Conservation (phyloP, 768 basidiomycete genomes). For the Pleurotus ostreatus region DNA sequence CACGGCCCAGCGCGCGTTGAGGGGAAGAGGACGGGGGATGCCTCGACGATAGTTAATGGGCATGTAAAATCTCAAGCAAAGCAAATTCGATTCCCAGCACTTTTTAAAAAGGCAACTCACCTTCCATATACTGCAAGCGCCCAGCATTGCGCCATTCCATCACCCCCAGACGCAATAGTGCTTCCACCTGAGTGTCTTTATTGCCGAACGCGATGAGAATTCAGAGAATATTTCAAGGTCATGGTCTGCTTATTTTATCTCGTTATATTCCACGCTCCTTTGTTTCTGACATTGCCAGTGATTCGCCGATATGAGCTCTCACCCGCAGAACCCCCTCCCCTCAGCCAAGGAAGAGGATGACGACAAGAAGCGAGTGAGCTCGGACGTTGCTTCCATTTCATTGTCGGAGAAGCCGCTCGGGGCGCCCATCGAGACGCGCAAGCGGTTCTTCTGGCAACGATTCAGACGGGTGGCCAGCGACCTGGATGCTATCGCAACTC, state of each 20-base stretch:
- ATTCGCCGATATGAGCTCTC: background rate
- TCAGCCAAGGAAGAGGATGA: conserved; percentile 1
- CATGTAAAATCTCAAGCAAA: no score
- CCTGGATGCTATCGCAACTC: conserved; percentile 53
- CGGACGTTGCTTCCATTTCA: background rate
- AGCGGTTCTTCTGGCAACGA: conserved; percentile 26
- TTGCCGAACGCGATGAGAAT: no score
- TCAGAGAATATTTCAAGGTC: no score
- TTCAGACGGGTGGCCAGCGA: conserved; percentile 23
- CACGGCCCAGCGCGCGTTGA: conserved; percentile 78
- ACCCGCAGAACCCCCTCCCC: background rate
- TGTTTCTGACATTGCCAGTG: background rate
- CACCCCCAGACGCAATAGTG: background rate
- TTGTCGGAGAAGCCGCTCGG: conserved; percentile 17
- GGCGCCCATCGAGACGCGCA: conserved; percentile 20
- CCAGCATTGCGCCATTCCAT: background rate
- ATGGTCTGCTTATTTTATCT: background rate
- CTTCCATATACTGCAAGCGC: conserved; percentile 1
- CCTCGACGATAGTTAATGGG: conserved; percentile 52
- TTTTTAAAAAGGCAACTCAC: background rate
- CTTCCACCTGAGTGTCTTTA: background rate
- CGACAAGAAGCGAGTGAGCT: conserved; percentile 5
- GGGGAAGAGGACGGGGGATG: conserved; percentile 85
- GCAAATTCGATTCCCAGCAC: background rate
- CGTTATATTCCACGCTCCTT: background rate